Percentiles rank a stretch among this genome's conserved stretches.
Evolutionary conservation across 1,139 yeast genomes (phyloP).

Genomic region (Hyphopichia fennica): DNA sequence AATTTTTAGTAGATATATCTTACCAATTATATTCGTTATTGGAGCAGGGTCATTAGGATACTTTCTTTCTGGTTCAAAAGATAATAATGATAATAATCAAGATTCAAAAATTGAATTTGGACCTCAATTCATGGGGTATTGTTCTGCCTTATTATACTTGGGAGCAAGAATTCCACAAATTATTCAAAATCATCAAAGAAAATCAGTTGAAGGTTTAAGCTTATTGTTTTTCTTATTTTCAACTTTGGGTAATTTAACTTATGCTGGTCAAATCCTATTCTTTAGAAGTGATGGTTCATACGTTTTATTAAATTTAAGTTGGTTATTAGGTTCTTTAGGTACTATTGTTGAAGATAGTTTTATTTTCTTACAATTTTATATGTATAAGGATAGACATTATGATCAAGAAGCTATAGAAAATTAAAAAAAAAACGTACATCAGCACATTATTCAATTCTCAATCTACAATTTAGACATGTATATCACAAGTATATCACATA

Average conservation of each 20-base stretch:
- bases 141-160: conserved; percentile 67
- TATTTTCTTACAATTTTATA: conserved; percentile 65
- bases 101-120: conserved; percentile 42
- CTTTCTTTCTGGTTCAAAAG: conserved; percentile 42
- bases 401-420: conserved; percentile 15
- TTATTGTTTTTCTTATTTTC: conserved; percentile 74
- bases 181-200: conserved; percentile 63
- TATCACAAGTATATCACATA: background rate
- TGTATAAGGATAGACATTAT: conserved; percentile 40
- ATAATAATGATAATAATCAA: conserved; percentile 10
- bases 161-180: conserved; percentile 84
- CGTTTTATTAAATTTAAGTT: conserved; percentile 61
- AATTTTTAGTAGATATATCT: conserved; percentile 49
- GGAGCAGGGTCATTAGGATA: conserved; percentile 68
- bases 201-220: conserved; percentile 74
- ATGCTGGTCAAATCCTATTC: conserved; percentile 71
- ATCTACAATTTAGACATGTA: no score
- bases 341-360: conserved; percentile 67
- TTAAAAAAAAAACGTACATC: no score
- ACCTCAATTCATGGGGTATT: conserved; percentile 71
- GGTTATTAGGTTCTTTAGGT: conserved; percentile 76
- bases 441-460: no score
- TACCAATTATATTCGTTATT: conserved; percentile 66
- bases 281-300: conserved; percentile 64
- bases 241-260: conserved; percentile 72